phyloP scores from a whole-genome alignment of 495 filamentous ascomycete species.

The Trichodelitschia bisporula region DNA sequence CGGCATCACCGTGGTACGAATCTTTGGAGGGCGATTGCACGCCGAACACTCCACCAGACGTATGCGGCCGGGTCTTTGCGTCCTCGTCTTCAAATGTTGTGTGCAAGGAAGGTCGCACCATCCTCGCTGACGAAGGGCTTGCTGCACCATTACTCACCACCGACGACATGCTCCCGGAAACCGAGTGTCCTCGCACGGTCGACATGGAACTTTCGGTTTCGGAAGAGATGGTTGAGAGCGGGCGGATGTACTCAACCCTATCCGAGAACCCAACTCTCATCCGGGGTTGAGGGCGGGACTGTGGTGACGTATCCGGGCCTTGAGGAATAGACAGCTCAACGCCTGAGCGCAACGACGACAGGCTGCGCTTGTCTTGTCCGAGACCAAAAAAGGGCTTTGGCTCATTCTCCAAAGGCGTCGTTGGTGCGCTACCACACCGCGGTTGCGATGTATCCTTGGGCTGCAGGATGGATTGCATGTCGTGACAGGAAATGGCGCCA shows the following conservation, averaged over 20 bases:
- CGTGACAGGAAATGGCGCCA: constrained; percentile 65
- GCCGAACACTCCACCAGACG: constrained; percentile 26
- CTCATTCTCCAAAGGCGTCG: constrained; percentile 30
- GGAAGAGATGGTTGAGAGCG: constrained; percentile 46
- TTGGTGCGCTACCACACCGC: constrained; percentile 38
- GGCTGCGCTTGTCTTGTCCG: constrained; percentile 3
- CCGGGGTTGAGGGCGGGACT: constrained; percentile 23
- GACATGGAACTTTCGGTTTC: constrained; percentile 43
- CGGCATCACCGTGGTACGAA: too few species aligned
- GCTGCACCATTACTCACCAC: constrained; percentile 22
- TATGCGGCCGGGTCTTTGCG: constrained; percentile 21
- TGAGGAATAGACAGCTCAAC: background rate
- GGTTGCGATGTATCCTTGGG: constrained; percentile 21
- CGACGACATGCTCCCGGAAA: constrained; percentile 38
- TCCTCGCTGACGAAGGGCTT: constrained; percentile 13
- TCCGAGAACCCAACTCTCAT: constrained; percentile 38
- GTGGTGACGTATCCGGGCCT: constrained; percentile 12
- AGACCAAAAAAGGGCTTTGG: constrained; percentile 3
- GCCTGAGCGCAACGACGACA: background rate
- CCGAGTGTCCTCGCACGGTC: constrained; percentile 35
- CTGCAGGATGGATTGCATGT: constrained; percentile 49
- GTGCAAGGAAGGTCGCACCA: constrained; percentile 12
- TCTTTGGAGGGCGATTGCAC: constrained; percentile 1
- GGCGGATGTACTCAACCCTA: constrained; percentile 41
- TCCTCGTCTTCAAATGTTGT: constrained; percentile 15